Base-by-base conservation (phyloP, 2,329 filamentous ascomycete genomes). In the Sporothrix dimorphospora region DNA sequence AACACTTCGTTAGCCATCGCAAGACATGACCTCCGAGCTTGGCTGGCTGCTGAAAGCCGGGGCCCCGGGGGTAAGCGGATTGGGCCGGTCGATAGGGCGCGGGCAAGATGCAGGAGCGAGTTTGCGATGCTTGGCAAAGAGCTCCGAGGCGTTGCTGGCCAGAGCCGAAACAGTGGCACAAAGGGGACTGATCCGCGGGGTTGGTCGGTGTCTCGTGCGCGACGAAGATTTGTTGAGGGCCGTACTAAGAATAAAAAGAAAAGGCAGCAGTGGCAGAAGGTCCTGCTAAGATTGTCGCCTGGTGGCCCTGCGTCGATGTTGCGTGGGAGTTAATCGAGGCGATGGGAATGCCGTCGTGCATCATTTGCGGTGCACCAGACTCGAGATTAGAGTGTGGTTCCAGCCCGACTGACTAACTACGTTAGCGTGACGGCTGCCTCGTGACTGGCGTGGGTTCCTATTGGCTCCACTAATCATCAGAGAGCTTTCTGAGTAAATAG, bases 1-100 rank as follows among this genome's bases (percentile, higher is more conserved):
- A 94, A 93, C 83, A 97, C 91, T 84, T 93, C 90, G 81, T 95
- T 89, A 85, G 93, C 92, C 94, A 97, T 97, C 83, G 86, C 88
- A 83, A 84, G 83, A 83, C 85, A 87, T 86, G 79, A 61, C 74
- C 74, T 59, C 24, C 59, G 49, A 70, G 66, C 70, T 61, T 38
- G 69, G 47, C 34, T 61, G 61, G 59, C 59, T 45, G 45, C 45
- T 21, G 27, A 34, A 71, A 21, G 55, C 45, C 69, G 30, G 51
- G 21, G 21, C 19, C 34, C 27, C 24, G 42, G 63, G 11, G 42
- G 24, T 16, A 34, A 19, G 27, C 19, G 24, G 24, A n/a, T 9
- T 24, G 4, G 42, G 27, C 2, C 4, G 24, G 30, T 9, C 8
- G 19, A 40, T 30, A n/a, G 30, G 19, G 8, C 16, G 27, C 27